Percentiles rank a stretch among this genome's conserved stretches.
phyloP scores from a whole-genome alignment of 192 early-diverging fungal species.

The Coemansia javaensis region DNA sequence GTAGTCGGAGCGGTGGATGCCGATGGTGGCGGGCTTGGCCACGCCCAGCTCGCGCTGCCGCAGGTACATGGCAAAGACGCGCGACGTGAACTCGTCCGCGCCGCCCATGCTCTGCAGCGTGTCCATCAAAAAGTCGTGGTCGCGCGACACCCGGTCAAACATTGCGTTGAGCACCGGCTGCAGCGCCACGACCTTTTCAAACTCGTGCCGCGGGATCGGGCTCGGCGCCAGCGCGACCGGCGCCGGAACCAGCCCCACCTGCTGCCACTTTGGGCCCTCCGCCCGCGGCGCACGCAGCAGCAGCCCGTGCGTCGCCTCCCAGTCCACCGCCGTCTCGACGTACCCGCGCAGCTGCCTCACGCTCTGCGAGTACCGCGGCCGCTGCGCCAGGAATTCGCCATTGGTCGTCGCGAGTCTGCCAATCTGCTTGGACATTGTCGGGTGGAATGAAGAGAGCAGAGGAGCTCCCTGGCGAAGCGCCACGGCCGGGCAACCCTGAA shows the following conservation, averaged over 20 bases:
- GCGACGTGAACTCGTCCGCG: slow-evolving; percentile 79
- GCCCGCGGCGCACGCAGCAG: slow-evolving; percentile 62
- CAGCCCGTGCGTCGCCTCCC: slow-evolving; percentile 76
- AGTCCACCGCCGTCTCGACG: slow-evolving; percentile 68
- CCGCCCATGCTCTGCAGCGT: slow-evolving; percentile 36
- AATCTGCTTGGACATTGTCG: not conserved
- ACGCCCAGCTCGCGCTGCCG: slow-evolving; percentile 43
- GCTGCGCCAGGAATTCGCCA: slow-evolving; percentile 19
- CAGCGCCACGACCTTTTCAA: slow-evolving; percentile 64
- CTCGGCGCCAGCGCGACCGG: slow-evolving; percentile 85
- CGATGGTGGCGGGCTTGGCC: slow-evolving; percentile 61
- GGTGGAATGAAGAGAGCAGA: no score
- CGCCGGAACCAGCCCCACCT: slow-evolving; percentile 64
- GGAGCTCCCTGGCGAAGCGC: no score
- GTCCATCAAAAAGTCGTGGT: slow-evolving; percentile 68
- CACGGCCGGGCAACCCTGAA: no score
- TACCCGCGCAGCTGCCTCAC: slow-evolving; percentile 35
- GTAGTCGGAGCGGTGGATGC: slow-evolving; percentile 91
- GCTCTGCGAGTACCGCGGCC: slow-evolving; percentile 26
- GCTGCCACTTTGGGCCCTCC: slow-evolving; percentile 12
- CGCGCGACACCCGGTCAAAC: slow-evolving; percentile 71
- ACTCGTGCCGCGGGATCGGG: slow-evolving; percentile 69
- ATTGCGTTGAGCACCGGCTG: slow-evolving; percentile 79
- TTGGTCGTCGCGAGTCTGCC: slow-evolving; percentile 9
- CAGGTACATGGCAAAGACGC: slow-evolving; percentile 74